Base-by-base conservation (phyloP, 1,284 basidiomycete genomes). In the Jaminaea rosea region DNA sequence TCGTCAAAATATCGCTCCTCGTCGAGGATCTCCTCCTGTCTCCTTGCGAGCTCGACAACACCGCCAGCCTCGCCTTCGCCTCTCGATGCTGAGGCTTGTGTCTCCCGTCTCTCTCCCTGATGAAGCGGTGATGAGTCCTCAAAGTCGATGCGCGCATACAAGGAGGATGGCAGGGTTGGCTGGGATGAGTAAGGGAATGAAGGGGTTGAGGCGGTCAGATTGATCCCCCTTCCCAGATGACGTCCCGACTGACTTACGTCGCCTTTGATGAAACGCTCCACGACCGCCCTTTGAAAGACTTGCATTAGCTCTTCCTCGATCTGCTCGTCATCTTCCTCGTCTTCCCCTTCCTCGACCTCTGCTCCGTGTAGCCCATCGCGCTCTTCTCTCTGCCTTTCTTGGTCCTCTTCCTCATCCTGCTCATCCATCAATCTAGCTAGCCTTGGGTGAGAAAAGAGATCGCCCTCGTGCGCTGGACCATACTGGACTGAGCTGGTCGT, bases 321-420 rank as follows among this genome's bases (percentile, higher is more conserved):
- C 19, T 53, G 46, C 24, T 56, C 55, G 15, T 56, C 46, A 21
- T 56, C 41, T 15, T 54, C 52, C 10, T 47, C 44, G 23, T 52
- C 50, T 9, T 49, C 47, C 15, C 49, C 47, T 15, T 44, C 41
- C 4, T 45, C 44, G 21, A 26, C 41, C 29, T 56, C 41, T 15
- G 49, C 52, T 7, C 44, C 44, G 23, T 52, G 45, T 9, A 44
- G 42, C 15, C 49, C 47, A 11, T 44, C 41, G 3, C 37, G 34
- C 23, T 46, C 27, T 17, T 7, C 8, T 13, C 52, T 48, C 3
- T 41, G 19, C 11, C 7, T 1, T 1, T 3, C 13, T 11, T 49
- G 47, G 27, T 50, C 52, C 29, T 31, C 27, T 5, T 13, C 37
- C 7, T 29, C 31, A 27, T 32, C 34, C 5, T 54, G 51, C 36